These are phyloP conservation scores for Amauroascus verrucosus DNA, from an alignment of 2,329 filamentous ascomycete genomes.

Conservation along the genomic window DNA sequence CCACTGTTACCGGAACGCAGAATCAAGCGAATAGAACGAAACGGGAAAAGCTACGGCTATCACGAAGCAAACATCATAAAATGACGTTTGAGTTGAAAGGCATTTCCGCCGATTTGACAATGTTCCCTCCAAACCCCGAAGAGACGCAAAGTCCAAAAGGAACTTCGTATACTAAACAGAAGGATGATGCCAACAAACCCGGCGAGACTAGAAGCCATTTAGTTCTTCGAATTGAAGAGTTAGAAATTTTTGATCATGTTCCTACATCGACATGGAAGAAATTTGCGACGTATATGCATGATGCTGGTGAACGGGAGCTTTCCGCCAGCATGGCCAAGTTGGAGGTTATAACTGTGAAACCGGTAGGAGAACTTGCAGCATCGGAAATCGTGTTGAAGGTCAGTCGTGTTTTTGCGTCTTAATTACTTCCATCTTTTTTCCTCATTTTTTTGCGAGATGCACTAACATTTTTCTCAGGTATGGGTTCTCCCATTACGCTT, in stretches of 20 bases:
- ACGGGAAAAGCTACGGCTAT: constrained; percentile 58
- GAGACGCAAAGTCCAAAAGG: constrained; percentile 88
- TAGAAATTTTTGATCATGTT: constrained; percentile 90
- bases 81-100: constrained; percentile 89
- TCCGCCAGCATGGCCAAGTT: constrained; percentile 83
- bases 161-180: too few species aligned
- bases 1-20: constrained; percentile 37
- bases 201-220: constrained; percentile 81
- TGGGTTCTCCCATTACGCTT: constrained; percentile 74
- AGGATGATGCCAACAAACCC: too few species aligned
- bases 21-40: constrained; percentile 28
- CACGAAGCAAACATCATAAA: constrained; percentile 83
- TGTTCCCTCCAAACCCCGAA: constrained; percentile 63
- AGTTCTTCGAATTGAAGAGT: constrained; percentile 67
- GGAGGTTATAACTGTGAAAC: constrained; percentile 78
- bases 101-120: constrained; percentile 68
- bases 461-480: constrained; percentile 35
- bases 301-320: constrained; percentile 75
- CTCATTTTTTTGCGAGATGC: not conserved
- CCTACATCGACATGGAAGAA: constrained; percentile 97
- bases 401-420: constrained; percentile 14
- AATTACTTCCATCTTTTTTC: not conserved
- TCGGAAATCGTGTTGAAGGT: constrained; percentile 78
- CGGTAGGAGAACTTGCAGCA: constrained; percentile 70
- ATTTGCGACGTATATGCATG: constrained; percentile 86